These are phyloP conservation scores for Afroboletus lepidellus DNA, from an alignment of 1,284 basidiomycete species.

Conservation along the genomic window DNA sequence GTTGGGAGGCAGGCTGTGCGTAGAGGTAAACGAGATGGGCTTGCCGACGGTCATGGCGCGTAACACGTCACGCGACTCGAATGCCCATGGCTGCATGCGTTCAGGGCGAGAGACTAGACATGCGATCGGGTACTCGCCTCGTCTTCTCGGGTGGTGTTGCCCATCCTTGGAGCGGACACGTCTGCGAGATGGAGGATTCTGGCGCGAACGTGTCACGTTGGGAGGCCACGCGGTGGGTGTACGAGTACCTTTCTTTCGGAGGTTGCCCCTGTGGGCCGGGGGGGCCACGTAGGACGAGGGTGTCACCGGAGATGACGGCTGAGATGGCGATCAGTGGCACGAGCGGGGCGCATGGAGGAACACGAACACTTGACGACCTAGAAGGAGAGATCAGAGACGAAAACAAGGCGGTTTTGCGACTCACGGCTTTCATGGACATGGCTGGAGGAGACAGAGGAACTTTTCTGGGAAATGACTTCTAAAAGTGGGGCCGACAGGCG, in stretches of 20 bases:
- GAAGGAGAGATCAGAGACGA: too few relatives aligned
- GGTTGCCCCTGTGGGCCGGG: constrained; percentile 79
- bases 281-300: constrained; percentile 77
- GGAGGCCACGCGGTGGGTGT: not conserved
- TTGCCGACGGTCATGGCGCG: constrained; percentile 86
- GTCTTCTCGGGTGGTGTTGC: constrained; percentile 79
- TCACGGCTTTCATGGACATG: constrained; percentile 72
- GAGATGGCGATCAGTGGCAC: constrained; percentile 17
- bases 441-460: not conserved
- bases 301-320: constrained; percentile 90
- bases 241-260: constrained; percentile 77
- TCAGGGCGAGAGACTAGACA: constrained; percentile 2
- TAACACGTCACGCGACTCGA: constrained; percentile 90
- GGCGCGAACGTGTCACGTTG: constrained; percentile 18
- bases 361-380: constrained; percentile 71
- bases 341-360: not conserved
- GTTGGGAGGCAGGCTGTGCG: constrained; percentile 69
- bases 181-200: constrained; percentile 88
- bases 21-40: constrained; percentile 77
- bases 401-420: too few relatives aligned
- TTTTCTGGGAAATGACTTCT: too few relatives aligned
- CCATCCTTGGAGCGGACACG: constrained; percentile 77
- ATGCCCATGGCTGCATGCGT: constrained; percentile 68
- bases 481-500: constrained; percentile 19
- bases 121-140: constrained; percentile 53